Base-by-base conservation (phyloP, 768 basidiomycete genomes). In the Suillus subluteus region DNA sequence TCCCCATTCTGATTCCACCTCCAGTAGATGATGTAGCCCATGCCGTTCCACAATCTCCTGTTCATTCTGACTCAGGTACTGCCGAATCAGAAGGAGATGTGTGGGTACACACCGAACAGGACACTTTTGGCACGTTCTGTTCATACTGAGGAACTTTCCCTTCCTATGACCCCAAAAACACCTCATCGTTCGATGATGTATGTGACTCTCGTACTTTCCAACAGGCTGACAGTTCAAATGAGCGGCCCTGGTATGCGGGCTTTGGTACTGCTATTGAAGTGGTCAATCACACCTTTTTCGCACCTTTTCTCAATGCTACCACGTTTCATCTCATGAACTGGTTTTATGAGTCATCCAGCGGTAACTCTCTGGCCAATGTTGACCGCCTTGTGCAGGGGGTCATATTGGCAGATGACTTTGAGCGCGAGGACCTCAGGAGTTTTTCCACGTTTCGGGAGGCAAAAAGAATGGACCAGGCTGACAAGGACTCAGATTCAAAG, bases 41-140 rank as follows among this genome's bases (percentile, higher is more conserved):
- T 38, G 2, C 11, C 11, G 2, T 12, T 38, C 38, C 38, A 38
- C 38, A 38, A 38, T 38, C 38, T 38, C 38, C 38, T 38, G 12
- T 38, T 38, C 38, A 38, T 38, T 38, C 38, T 38, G 38, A 38
- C 38, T 38, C 38, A 38, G 38, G 38, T 38, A 38, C 38, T 38
- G 32, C 32, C 32, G 5, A 41, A 26, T 30, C 26, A 7, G 50
- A 77, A 23, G 69, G 6, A 6, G 58, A 68, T 2, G 71, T 73
- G 72, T 32, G 40, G 26, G 9, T 70, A 6, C 55, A 76, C 8
- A 58, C 73, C 0, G 69, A 73, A 26, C 65, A 44, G 0, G 65
- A 71, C 6, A 75, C 74, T 26, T 35, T 68, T 52, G 63, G 50
- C 4, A 7, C n/a, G 3, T 64, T 64, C 37, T n/a, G 23, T 7